phyloP scores from a whole-genome alignment of 1,139 yeast species.

The Lodderomyces parapsilosis region DNA sequence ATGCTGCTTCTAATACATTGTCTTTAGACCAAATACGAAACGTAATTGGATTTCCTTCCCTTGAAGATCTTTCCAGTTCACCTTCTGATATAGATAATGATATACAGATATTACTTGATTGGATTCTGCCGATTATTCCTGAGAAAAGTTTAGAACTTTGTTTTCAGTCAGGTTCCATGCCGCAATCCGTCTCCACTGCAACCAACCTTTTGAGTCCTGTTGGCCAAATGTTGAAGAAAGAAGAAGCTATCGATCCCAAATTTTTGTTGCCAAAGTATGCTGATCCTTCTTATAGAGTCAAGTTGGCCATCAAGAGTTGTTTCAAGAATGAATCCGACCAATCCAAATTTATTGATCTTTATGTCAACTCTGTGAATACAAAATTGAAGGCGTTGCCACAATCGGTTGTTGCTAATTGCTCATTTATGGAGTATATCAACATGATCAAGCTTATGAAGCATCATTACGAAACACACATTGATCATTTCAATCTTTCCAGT shows the following conservation, averaged over 20 bases:
- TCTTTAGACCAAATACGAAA: conserved; percentile 10
- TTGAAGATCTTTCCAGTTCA: conserved; percentile 23
- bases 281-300: conserved; percentile 38
- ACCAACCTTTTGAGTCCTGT: neutral
- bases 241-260: conserved; percentile 3
- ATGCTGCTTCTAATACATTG: conserved; percentile 3
- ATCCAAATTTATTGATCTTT: conserved; percentile 34
- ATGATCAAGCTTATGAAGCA: conserved; percentile 19
- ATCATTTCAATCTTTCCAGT: conserved; percentile 21
- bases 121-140: conserved; percentile 36
- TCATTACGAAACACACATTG: conserved; percentile 16
- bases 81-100: conserved; percentile 42
- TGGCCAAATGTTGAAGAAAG: conserved; percentile 23
- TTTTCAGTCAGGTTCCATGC: neutral
- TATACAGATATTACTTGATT: conserved; percentile 35
- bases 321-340: conserved; percentile 36
- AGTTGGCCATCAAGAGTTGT: conserved; percentile 38
- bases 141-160: conserved; percentile 5
- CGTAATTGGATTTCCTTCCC: conserved; percentile 19
- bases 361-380: conserved; percentile 30
- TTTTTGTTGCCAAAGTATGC: conserved; percentile 7
- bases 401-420: conserved; percentile 2
- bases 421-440: conserved; percentile 17
- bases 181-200: neutral
- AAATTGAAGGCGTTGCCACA: conserved; percentile 12